Percentiles rank a stretch among this genome's conserved stretches.
phyloP scores from a whole-genome alignment of 1,284 basidiomycete species.

The Trichosporon sp. region DNA sequence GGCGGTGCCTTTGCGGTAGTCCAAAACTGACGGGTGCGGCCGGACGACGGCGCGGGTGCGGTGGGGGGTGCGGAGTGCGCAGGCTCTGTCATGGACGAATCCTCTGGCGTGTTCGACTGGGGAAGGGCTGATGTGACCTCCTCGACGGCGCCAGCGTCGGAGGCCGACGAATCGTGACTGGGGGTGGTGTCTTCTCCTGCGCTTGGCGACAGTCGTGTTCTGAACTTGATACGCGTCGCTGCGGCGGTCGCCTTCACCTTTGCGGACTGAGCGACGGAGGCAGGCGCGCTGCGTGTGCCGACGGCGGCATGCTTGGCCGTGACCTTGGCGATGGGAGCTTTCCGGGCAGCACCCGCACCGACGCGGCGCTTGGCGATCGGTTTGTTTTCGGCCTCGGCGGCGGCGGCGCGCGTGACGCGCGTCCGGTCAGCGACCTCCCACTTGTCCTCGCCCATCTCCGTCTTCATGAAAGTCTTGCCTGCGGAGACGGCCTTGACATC shows the following conservation, averaged over 20 bases:
- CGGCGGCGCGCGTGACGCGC: slow-evolving; percentile 11
- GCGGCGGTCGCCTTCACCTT: slow-evolving; percentile 5
- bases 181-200: neutral
- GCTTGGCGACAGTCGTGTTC: neutral
- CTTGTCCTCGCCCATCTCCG: slow-evolving; percentile 22
- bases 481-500: slow-evolving; percentile 14
- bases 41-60: neutral
- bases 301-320: slow-evolving; percentile 8
- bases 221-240: slow-evolving; percentile 9
- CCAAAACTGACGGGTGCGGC: neutral
- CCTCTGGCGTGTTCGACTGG: neutral
- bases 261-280: slow-evolving; percentile 9
- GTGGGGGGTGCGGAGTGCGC: neutral
- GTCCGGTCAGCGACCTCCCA: slow-evolving; percentile 8
- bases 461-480: slow-evolving; percentile 21
- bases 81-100: neutral
- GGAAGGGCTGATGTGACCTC: neutral
- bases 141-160: neutral
- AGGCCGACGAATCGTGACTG: neutral
- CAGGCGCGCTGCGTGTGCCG: neutral
- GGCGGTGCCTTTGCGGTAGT: neutral
- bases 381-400: neutral
- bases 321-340: neutral
- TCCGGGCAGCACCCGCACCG: neutral
- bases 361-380: neutral